phyloP scores from a whole-genome alignment of 176 grass and related monocot genomes.

The Thalia dealbata region DNA sequence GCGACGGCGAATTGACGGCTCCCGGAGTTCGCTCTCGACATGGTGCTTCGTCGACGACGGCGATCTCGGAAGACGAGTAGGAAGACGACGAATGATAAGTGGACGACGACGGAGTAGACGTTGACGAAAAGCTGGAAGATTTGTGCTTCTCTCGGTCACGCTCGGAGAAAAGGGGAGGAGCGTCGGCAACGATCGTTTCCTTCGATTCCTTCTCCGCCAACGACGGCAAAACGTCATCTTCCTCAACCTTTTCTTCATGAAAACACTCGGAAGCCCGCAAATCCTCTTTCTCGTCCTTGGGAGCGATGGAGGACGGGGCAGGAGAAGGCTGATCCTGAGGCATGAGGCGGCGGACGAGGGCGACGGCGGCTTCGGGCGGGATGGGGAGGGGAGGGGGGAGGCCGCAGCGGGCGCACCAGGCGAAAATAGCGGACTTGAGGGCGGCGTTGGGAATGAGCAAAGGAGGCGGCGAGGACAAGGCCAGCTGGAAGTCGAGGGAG shows the following conservation, averaged over 20 bases:
- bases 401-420: conserved; percentile 58
- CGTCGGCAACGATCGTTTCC: not conserved
- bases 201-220: not conserved
- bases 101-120: conserved; percentile 7
- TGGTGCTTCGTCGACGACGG: not conserved
- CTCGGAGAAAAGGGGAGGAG: not conserved
- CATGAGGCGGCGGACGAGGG: conserved; percentile 76
- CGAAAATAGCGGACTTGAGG: conserved; percentile 64
- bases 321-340: not conserved
- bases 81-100: conserved; percentile 10
- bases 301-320: not conserved
- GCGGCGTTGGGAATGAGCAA: conserved; percentile 69
- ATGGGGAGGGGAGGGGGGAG: conserved; percentile 45
- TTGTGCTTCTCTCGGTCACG: conserved; percentile 3
- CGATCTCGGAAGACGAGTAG: conserved; percentile 11
- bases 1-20: conserved; percentile 2
- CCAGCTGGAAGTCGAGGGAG: conserved; percentile 24
- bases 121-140: conserved; percentile 4
- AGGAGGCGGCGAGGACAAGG: conserved; percentile 27
- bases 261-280: not conserved
- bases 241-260: not conserved
- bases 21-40: not conserved
- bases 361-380: conserved; percentile 40
- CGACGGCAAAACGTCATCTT: conserved; percentile 4
- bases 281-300: not conserved